Evolutionary conservation across 2,329 filamentous ascomycete species (phyloP).

Genomic region (Fusarium sp.): DNA sequence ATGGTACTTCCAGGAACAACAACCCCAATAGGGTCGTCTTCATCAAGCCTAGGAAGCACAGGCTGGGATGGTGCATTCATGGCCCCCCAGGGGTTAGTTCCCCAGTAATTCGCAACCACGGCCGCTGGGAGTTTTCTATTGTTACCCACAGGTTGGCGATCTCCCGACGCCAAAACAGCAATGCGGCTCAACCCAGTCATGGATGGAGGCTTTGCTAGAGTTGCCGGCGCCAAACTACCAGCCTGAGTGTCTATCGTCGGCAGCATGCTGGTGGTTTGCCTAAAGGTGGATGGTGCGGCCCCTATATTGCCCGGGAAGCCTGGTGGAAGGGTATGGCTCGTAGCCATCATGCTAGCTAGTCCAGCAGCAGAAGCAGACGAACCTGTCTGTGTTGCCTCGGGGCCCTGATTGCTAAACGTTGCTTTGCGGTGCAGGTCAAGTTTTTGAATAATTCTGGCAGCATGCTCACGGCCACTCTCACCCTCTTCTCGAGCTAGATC

Average conservation of each 20-base stretch:
- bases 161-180: constrained; percentile 84
- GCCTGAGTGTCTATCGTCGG: constrained; percentile 61
- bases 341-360: constrained; percentile 87
- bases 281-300: constrained; percentile 50
- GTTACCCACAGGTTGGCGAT: constrained; percentile 76
- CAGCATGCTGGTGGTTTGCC: constrained; percentile 50
- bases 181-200: constrained; percentile 88
- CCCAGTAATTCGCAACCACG: constrained; percentile 94
- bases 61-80: constrained; percentile 50
- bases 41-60: constrained; percentile 52
- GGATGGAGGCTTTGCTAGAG: constrained; percentile 84
- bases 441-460: constrained; percentile 91
- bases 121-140: constrained; percentile 83
- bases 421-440: constrained; percentile 89
- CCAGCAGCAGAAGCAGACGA: constrained; percentile 68
- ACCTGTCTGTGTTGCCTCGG: constrained; percentile 56
- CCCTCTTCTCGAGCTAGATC: constrained; percentile 73
- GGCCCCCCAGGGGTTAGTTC: constrained; percentile 80
- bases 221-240: constrained; percentile 82
- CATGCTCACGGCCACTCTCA: constrained; percentile 83
- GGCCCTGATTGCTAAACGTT: constrained; percentile 64
- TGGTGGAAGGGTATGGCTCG: constrained; percentile 83
- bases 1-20: constrained; percentile 54
- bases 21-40: constrained; percentile 59
- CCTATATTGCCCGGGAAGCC: constrained; percentile 60